A percentile compares a stretch with the other conserved stretches of the same genome.
Conservation (phyloP, 805 yeast species). For the Lipomyces mesembrius region DNA sequence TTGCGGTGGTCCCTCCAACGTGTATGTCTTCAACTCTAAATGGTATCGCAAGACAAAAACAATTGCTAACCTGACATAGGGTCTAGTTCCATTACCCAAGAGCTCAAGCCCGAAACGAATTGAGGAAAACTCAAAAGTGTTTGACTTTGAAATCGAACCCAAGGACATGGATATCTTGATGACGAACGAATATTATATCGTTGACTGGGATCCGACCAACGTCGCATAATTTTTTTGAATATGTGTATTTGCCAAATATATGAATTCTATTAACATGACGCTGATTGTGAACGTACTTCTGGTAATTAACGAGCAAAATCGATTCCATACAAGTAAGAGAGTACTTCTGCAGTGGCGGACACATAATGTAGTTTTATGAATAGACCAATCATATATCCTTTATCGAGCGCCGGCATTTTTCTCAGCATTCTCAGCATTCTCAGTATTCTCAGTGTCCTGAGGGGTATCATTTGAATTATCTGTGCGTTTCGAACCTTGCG, state of each 20-base stretch:
- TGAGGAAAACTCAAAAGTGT: conserved; percentile 59
- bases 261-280: not conserved
- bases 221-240: not conserved
- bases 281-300: not conserved
- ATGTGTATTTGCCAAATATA: not conserved
- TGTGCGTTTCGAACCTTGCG: conserved; percentile 28
- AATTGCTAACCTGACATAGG: conserved; percentile 42
- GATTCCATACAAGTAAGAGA: not conserved
- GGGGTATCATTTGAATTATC: not conserved
- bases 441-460: not conserved
- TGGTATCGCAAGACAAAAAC: conserved; percentile 43
- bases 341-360: not conserved
- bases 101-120: conserved; percentile 60
- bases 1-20: conserved; percentile 66
- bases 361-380: not conserved
- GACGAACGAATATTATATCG: conserved; percentile 42
- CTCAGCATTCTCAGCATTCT: not conserved
- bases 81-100: conserved; percentile 68
- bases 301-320: not conserved
- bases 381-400: not conserved
- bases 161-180: conserved; percentile 43
- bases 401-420: not conserved
- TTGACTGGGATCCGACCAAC: conserved; percentile 48
- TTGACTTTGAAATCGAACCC: conserved; percentile 49
- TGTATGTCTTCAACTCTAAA: conserved; percentile 1